Evolutionary conservation across 352 stramenopile species (phyloP).

Genomic region (Pythium periplocum): DNA sequence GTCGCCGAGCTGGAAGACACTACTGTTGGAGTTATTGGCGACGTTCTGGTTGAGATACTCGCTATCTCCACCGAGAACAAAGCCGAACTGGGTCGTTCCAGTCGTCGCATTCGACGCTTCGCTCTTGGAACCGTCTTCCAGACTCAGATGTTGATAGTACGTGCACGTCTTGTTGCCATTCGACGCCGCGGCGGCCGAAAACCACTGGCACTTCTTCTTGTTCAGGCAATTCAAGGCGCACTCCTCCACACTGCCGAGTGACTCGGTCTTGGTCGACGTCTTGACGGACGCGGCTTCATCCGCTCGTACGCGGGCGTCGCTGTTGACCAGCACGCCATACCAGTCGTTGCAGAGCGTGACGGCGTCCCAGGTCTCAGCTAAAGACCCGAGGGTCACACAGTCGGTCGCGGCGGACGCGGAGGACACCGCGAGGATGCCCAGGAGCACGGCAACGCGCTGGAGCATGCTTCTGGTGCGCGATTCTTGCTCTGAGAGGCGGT

Average conservation of each 20-base stretch:
- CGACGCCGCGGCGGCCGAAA: constrained; percentile 15
- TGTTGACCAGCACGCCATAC: constrained; percentile 26
- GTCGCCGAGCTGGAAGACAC: constrained; percentile 18
- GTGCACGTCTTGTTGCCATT: constrained; percentile 16
- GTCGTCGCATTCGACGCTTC: constrained; percentile 1
- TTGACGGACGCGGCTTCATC: constrained; percentile 17
- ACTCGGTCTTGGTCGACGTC: constrained; percentile 4
- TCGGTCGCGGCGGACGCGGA: constrained; percentile 5
- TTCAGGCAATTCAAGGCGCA: constrained; percentile 25
- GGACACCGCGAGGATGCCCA: constrained; percentile 5
- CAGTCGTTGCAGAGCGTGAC: constrained; percentile 21
- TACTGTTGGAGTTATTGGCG: constrained; percentile 1
- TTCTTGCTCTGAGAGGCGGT: no score
- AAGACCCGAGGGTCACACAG: constrained; percentile 12
- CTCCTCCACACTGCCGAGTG: constrained; percentile 15
- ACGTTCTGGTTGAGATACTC: constrained; percentile 30
- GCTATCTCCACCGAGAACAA: constrained; percentile 20
- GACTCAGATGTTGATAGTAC: constrained; percentile 24
- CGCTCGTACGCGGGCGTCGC: constrained; percentile 17
- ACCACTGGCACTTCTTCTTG: constrained; percentile 28
- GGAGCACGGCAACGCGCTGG: not conserved
- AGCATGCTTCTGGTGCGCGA: no score
- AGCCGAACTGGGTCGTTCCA: constrained; percentile 22
- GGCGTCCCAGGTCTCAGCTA: constrained; percentile 20
- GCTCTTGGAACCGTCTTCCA: not conserved